Conservation (phyloP, 352 stramenopile genomes). For the Thalassiosira gravida region DNA sequence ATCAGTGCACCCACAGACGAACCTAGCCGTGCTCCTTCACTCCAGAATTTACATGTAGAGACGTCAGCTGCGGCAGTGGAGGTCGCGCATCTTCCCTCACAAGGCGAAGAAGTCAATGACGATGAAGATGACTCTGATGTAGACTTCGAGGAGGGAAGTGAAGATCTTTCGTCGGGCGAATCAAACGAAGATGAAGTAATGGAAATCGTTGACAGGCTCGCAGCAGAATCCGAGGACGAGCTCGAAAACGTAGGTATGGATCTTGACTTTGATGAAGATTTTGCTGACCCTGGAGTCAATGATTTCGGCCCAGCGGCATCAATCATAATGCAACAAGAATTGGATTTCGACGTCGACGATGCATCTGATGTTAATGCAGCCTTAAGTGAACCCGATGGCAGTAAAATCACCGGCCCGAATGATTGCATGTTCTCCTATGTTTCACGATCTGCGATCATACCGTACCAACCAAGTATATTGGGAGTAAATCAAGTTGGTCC, state of each 20-base stretch:
- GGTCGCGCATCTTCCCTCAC: conserved; percentile 33
- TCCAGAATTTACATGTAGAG: conserved; percentile 60
- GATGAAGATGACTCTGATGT: conserved; percentile 35
- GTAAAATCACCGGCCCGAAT: conserved; percentile 35
- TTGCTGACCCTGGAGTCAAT: conserved; percentile 22
- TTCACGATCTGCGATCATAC: conserved; percentile 75
- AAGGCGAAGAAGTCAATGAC: conserved; percentile 17
- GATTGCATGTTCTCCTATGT: conserved; percentile 74
- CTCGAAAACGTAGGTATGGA: conserved; percentile 69
- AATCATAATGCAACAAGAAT: conserved; percentile 22
- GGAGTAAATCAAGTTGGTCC: conserved; percentile 58
- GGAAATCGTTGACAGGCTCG: conserved; percentile 57
- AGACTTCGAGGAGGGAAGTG: conserved; percentile 40
- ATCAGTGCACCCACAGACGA: conserved; percentile 1
- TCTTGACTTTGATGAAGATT: conserved; percentile 39
- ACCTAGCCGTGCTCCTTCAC: conserved; percentile 4
- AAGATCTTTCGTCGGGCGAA: conserved; percentile 36
- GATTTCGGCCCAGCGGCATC: conserved; percentile 16
- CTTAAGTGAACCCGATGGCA: conserved; percentile 50
- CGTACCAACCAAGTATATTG: conserved; percentile 80
- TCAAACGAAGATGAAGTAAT: conserved; percentile 70
- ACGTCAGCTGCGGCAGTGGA: conserved; percentile 55
- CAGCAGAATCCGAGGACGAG: conserved; percentile 70
- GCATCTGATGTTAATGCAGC: conserved; percentile 51
- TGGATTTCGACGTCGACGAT: conserved; percentile 55